Evolutionary conservation across 2,329 filamentous ascomycete species (phyloP).

Genomic region (Zalaria obscura): DNA sequence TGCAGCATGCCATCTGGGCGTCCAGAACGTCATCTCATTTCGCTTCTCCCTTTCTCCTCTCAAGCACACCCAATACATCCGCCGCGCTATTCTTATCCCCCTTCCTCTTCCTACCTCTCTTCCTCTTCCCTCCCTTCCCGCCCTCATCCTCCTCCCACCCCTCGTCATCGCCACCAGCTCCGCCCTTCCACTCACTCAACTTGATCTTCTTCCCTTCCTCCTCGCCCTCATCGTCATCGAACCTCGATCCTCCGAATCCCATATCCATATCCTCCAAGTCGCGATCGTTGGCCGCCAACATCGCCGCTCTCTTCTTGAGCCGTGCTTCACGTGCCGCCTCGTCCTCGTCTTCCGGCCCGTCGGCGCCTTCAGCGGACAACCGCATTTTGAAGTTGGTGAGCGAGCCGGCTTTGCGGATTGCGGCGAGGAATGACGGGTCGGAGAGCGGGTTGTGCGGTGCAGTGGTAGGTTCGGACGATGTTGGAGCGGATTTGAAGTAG

Average conservation of each 20-base stretch:
- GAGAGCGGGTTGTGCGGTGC: constrained; percentile 25
- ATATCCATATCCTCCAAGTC: constrained; percentile 88
- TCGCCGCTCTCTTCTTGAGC: constrained; percentile 45
- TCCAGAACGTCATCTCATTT: constrained; percentile 3
- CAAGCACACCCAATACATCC: constrained; percentile 69
- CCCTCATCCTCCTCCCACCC: constrained; percentile 30
- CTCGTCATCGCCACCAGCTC: constrained; percentile 28
- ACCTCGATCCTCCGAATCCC: constrained; percentile 79
- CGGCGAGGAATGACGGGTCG: constrained; percentile 69
- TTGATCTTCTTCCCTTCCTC: constrained; percentile 49
- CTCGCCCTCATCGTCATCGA: constrained; percentile 77
- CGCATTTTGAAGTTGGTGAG: constrained; percentile 21
- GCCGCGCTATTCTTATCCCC: constrained; percentile 64
- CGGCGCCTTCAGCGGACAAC: constrained; percentile 29
- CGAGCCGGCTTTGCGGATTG: constrained; percentile 61
- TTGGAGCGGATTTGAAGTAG: constrained; percentile 19
- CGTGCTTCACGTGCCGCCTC: constrained; percentile 45
- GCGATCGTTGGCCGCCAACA: constrained; percentile 57
- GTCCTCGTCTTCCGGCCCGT: constrained; percentile 29
- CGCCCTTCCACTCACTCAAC: constrained; percentile 48
- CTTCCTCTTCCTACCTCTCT: constrained; percentile 56
- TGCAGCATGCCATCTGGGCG: too few relatives aligned
- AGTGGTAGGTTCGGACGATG: constrained; percentile 4
- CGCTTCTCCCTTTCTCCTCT: constrained; percentile 39
- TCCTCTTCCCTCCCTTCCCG: constrained; percentile 30